Conservation (phyloP, 257 asterid species). For the Solanum habrochaites region DNA sequence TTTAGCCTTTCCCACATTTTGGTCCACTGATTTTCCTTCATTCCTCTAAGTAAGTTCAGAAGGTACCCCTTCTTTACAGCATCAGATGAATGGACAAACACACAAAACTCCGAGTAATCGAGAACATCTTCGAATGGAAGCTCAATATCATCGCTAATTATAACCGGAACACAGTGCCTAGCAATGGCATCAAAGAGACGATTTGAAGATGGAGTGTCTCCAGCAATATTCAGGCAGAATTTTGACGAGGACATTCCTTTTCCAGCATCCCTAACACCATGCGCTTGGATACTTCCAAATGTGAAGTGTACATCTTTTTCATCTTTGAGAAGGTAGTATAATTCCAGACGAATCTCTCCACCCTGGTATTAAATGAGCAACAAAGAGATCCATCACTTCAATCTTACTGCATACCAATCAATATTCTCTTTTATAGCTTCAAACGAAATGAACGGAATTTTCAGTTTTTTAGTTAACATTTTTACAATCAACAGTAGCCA, state of each 20-base stretch:
- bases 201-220: slow-evolving; percentile 88
- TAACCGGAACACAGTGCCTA: slow-evolving; percentile 78
- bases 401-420: background rate
- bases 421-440: background rate
- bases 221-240: slow-evolving; percentile 77
- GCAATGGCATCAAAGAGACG: slow-evolving; percentile 86
- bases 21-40: slow-evolving; percentile 44
- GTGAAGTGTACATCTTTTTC: slow-evolving; percentile 55
- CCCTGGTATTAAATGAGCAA: slow-evolving; percentile 30
- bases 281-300: slow-evolving; percentile 49
- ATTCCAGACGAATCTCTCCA: slow-evolving; percentile 58
- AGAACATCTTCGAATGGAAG: slow-evolving; percentile 67
- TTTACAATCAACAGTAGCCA: background rate
- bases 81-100: slow-evolving; percentile 45
- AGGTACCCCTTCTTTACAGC: slow-evolving; percentile 58
- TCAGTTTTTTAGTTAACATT: background rate
- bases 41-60: slow-evolving; percentile 52
- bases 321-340: slow-evolving; percentile 56
- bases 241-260: slow-evolving; percentile 72
- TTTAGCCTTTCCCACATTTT: slow-evolving; percentile 68
- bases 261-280: slow-evolving; percentile 44
- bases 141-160: slow-evolving; percentile 83
- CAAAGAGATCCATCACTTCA: background rate
- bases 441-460: background rate
- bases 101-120: slow-evolving; percentile 62